Evolutionary conservation across 495 filamentous ascomycete genomes (phyloP).

Genomic region (Symbiotaphrina buchneri): DNA sequence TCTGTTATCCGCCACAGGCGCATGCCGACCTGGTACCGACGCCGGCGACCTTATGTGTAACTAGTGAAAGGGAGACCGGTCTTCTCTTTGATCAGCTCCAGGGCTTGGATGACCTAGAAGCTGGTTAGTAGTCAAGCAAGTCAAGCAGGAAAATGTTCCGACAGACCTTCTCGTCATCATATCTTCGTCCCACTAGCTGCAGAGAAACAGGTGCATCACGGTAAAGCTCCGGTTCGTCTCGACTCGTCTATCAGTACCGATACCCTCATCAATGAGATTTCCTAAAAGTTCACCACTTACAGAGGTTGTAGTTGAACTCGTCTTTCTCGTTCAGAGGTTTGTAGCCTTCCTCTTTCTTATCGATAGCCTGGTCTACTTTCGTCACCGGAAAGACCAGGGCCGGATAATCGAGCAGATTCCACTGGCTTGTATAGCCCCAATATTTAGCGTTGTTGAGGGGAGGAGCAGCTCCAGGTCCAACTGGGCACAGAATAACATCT

Average conservation of each 20-base stretch:
- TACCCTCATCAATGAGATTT: neutral
- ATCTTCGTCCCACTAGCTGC: conserved; percentile 18
- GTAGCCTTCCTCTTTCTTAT: conserved; percentile 11
- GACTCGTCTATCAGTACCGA: neutral
- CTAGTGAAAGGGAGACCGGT: no score
- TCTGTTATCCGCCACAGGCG: no score
- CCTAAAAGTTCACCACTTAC: conserved; percentile 7
- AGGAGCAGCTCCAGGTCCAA: conserved; percentile 32
- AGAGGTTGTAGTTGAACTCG: conserved; percentile 15
- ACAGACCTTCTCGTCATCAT: conserved; percentile 24
- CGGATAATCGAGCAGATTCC: conserved; percentile 50
- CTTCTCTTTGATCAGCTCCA: no score
- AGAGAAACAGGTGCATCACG: conserved; percentile 15
- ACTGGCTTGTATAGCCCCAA: conserved; percentile 51
- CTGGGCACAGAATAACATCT: conserved; percentile 50
- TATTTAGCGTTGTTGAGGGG: conserved; percentile 35
- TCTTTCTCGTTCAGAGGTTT: conserved; percentile 16
- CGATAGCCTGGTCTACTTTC: conserved; percentile 11
- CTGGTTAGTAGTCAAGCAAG: no score
- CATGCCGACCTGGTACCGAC: no score
- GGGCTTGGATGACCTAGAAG: no score
- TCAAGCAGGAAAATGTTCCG: no score
- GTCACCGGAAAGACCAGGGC: conserved; percentile 7
- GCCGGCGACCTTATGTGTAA: no score
- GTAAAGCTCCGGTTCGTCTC: neutral